Evolutionary conservation across 2,329 filamentous ascomycete species (phyloP), one percentile per base, ranked within the genome.

Genomic region (Fusarium sp.): DNA sequence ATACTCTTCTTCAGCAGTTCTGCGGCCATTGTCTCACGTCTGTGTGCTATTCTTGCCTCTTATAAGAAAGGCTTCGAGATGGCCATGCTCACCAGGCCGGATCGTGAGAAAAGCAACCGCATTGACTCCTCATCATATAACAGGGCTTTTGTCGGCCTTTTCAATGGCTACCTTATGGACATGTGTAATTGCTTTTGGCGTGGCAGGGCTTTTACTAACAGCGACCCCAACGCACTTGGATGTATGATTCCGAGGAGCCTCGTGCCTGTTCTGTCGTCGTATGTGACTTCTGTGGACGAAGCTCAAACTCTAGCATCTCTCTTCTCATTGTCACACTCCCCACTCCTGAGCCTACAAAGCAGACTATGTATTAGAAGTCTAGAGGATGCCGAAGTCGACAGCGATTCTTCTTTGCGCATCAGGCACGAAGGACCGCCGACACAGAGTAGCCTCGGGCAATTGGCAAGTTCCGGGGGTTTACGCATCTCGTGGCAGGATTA

Each of bases 161-260:
- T 96, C 83, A 97, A 97, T 79, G 92, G 92, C 27, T 94, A 92
- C 79, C 87, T 97, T 37, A 95, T 96, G 90, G 94, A 97, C 78
- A 87, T 94, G 37, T 95, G 93, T 84, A 97, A 97, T 78, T 90
- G 93, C 56, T 80, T 96, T 51, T 97, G 94, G 94, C 89, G 93
- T 14, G 88, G 89, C 27, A 89, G 91, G 18, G 94, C 92, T 2
- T 91, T 97, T 66, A 89, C 89, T 64, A 83, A 83, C 18, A 83
- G 84, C 4, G 93, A 95, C 72, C 82, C 86, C n/a, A 90, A 90
- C 75, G 85, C 89, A 5, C 84, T 86, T 59, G 89, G 88, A 14
- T 90, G 88, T 73, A 80, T 87, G 65, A 72, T 89, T 11, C 79
- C 86, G 19, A 76, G 77, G 16, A 68, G 82, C 1, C 83, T 90